Conservation (phyloP, 1,284 basidiomycete genomes). For the Schizophyllum amplum region DNA sequence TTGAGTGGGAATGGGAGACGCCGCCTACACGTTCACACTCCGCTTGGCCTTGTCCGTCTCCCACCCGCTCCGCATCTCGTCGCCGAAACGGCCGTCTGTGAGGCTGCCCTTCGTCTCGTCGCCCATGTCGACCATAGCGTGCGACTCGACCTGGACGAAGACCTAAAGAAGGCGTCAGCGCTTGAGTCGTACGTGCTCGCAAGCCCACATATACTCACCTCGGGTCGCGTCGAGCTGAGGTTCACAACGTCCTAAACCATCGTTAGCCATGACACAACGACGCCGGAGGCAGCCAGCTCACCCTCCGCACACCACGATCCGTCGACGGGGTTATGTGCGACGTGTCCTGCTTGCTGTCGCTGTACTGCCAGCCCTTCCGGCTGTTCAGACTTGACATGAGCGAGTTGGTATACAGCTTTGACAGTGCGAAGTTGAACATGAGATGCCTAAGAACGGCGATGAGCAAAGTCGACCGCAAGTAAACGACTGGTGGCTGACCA, state of each 20-base stretch:
- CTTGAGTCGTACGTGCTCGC: no score
- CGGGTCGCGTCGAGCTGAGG: background rate
- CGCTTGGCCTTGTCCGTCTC: background rate
- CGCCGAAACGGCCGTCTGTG: background rate
- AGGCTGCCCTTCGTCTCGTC: background rate
- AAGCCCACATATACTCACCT: background rate
- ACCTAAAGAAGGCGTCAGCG: background rate
- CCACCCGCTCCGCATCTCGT: background rate
- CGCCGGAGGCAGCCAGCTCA: background rate
- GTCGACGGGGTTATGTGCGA: background rate
- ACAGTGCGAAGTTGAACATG: conserved; percentile 10
- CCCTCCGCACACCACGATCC: background rate
- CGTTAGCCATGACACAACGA: no score
- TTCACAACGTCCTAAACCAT: background rate
- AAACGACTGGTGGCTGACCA: background rate
- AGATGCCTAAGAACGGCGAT: background rate
- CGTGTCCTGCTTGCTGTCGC: background rate
- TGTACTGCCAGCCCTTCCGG: conserved; percentile 1
- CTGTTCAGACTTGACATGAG: conserved; percentile 13
- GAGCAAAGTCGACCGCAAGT: background rate
- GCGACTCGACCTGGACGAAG: background rate
- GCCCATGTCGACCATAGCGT: background rate
- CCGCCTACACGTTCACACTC: background rate
- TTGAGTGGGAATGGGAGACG: no score
- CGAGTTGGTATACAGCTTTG: conserved; percentile 13